phyloP scores from a whole-genome alignment of 371 early-diverging fungal genomes.

The Quaeritorhiza haematococci region DNA sequence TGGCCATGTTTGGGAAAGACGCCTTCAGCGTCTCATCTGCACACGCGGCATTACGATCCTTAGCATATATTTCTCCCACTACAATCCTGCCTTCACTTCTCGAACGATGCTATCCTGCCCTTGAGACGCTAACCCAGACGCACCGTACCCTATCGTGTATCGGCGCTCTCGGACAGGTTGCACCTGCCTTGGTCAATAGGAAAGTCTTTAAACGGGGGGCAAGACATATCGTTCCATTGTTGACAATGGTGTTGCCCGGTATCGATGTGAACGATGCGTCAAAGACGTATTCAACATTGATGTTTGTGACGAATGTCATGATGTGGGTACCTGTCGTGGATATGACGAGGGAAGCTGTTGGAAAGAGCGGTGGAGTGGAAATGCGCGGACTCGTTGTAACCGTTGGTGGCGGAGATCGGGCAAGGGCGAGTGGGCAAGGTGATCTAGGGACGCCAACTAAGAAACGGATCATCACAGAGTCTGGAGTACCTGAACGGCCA shows the following conservation, averaged over 20 bases:
- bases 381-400: too few species aligned
- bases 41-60: conserved; percentile 63
- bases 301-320: conserved; percentile 68
- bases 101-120: conserved; percentile 75
- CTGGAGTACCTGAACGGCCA: too few species aligned
- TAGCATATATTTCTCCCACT: conserved; percentile 72
- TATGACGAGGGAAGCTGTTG: conserved; percentile 42
- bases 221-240: conserved; percentile 66
- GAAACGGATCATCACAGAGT: too few species aligned
- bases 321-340: conserved; percentile 64
- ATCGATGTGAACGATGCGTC: conserved; percentile 85
- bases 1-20: conserved; percentile 82
- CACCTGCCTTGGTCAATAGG: conserved; percentile 65
- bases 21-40: conserved; percentile 57
- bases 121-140: conserved; percentile 83
- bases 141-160: conserved; percentile 82
- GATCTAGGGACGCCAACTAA: too few species aligned
- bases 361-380: too few species aligned
- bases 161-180: conserved; percentile 58
- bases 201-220: conserved; percentile 79
- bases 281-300: conserved; percentile 68
- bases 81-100: conserved; percentile 76
- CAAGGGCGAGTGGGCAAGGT: too few species aligned
- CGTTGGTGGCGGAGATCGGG: too few species aligned
- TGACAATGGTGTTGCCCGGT: conserved; percentile 76